Evolutionary conservation across 192 early-diverging fungal genomes (phyloP).

Genomic region (Podila epigama): DNA sequence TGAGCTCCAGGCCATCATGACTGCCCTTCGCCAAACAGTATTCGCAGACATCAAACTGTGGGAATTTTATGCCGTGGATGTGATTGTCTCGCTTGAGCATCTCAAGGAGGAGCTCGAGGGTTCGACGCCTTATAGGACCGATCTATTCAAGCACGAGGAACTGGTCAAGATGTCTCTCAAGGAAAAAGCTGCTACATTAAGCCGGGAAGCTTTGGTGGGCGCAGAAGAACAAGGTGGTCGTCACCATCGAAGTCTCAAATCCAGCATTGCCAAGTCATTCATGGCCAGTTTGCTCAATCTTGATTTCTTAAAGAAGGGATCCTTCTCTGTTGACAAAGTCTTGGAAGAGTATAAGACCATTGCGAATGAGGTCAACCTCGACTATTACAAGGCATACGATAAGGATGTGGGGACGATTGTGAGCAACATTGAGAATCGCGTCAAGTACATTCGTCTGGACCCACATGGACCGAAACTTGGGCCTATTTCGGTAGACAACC

Average conservation of each 20-base stretch:
- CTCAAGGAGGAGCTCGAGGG: conserved; percentile 56
- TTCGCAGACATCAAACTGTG: conserved; percentile 76
- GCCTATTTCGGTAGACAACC: conserved; percentile 73
- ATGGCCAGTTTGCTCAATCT: conserved; percentile 40
- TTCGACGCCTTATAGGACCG: background rate
- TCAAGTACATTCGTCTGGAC: conserved; percentile 85
- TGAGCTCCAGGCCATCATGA: conserved; percentile 74
- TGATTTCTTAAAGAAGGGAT: conserved; percentile 2
- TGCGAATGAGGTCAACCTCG: conserved; percentile 89
- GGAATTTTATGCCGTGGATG: conserved; percentile 89
- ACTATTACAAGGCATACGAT: conserved; percentile 88
- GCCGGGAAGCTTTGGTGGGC: conserved; percentile 41
- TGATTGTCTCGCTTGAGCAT: conserved; percentile 49
- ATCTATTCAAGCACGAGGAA: conserved; percentile 35
- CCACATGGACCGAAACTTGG: conserved; percentile 90
- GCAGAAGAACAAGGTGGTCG: conserved; percentile 56
- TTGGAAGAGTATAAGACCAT: conserved; percentile 63
- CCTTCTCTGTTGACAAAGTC: conserved; percentile 49
- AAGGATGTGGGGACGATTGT: conserved; percentile 73
- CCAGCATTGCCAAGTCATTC: conserved; percentile 55
- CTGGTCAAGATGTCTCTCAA: conserved; percentile 55
- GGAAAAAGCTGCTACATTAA: conserved; percentile 53
- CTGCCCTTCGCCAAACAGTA: conserved; percentile 59
- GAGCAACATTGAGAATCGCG: conserved; percentile 78
- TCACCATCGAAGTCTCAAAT: conserved; percentile 64